Percentiles rank a stretch among this genome's conserved stretches.
Evolutionary conservation across 768 basidiomycete genomes (phyloP).

Genomic region (Serendipita sp.): DNA sequence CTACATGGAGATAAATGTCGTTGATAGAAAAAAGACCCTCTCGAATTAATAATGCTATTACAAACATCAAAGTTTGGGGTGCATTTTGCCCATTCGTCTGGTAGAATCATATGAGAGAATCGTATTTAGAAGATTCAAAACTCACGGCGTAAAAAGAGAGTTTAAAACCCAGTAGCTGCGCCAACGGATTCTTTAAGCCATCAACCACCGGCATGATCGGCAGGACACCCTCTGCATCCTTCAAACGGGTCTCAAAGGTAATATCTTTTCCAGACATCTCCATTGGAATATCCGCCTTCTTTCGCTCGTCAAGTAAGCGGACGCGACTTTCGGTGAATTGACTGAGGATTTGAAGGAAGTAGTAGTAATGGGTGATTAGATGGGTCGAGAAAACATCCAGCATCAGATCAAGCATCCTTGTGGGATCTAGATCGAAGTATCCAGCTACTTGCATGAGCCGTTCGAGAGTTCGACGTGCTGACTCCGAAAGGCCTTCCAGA

Average conservation of each 20-base stretch:
- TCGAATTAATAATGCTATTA: constrained; percentile 75
- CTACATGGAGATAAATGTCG: constrained; percentile 86
- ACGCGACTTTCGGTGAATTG: constrained; percentile 64
- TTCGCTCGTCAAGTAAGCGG: background rate
- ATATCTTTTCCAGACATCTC: background rate
- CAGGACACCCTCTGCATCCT: constrained; percentile 15
- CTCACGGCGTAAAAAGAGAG: constrained; percentile 78
- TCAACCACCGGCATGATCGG: background rate
- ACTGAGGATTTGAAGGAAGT: constrained; percentile 75
- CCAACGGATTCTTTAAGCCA: constrained; percentile 16
- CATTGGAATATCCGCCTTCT: background rate
- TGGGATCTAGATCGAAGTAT: constrained; percentile 93
- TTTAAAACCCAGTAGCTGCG: constrained; percentile 97
- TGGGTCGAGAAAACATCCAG: constrained; percentile 81
- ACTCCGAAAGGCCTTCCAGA: constrained; percentile 32
- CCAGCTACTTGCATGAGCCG: constrained; percentile 56
- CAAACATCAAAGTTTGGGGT: constrained; percentile 61
- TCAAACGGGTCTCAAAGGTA: constrained; percentile 3
- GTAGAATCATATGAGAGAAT: background rate
- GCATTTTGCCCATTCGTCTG: constrained; percentile 31
- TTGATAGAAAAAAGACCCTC: constrained; percentile 77
- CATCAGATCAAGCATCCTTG: constrained; percentile 82
- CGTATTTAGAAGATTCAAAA: background rate
- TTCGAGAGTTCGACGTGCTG: constrained; percentile 37
- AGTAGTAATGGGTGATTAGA: constrained; percentile 65